Evolutionary conservation across 139 green algal species (phyloP), one percentile per base, ranked within the genome.

Genomic region (Asterochloris sp.): DNA sequence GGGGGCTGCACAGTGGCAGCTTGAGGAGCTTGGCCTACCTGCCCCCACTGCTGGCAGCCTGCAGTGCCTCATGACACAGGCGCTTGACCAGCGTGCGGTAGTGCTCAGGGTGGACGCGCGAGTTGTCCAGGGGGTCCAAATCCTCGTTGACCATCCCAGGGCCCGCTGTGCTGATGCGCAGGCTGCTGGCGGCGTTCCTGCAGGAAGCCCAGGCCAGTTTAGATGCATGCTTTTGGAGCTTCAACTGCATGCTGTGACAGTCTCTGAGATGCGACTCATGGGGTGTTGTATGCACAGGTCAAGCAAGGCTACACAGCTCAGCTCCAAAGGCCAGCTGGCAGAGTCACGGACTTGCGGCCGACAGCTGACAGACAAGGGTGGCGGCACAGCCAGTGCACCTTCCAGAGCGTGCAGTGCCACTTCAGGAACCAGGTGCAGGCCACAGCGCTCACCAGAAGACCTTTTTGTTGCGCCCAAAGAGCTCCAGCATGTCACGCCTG

Each of bases 51-150:
- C 38, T 54, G 38, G 38, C 38, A 54, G 38, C 54, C 16, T 78
- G 17, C n/a, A 84, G 19, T 0, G 78, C 78, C 11, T 29, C n/a
- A 15, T 28, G 63, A 6, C 82, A 81, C 23, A 93, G 81, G 74
- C 75, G 24, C 17, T 85, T 69, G 12, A 91, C 91, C 9, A 79
- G 60, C 4, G 64, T 38, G 38, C 38, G 38, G 80, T 94, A 94
- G 38, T 63, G 78, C 86, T 93, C 87, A 8, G 95, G 93, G 79
- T 95, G 90, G 23, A 98, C 89, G 19, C 96, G 86, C 1, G 86
- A 92, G 78, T 94, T 89, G 82, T 98, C 96, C 78, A 98, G 84
- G 14, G 88, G 84, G 77, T 96, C 85, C 38, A 76, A 27, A 0
- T 89, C 87, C 81, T 87, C 19, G 86, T 84, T 77, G 62, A 9